Percentiles rank a stretch among this genome's conserved stretches.
These are phyloP conservation scores for Nicotiana obtusifolia DNA, from an alignment of 257 asterid genomes.

Conservation along the genomic window DNA sequence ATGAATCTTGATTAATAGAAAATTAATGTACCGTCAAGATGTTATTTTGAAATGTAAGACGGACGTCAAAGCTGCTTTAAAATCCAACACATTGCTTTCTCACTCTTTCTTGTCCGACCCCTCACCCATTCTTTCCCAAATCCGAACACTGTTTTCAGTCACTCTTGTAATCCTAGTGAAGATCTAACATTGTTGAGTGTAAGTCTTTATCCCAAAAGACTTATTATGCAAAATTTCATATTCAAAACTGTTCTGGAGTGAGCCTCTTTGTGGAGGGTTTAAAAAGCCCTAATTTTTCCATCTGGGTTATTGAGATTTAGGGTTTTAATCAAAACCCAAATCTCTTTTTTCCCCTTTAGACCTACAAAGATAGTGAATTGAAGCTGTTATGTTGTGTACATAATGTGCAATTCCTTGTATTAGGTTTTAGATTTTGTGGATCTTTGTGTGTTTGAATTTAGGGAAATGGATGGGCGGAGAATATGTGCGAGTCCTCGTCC, in stretches of 20 bases:
- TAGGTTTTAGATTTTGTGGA: slow-evolving; percentile 9
- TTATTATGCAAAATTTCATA: too few species aligned
- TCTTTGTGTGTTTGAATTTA: slow-evolving; percentile 16
- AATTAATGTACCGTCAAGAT: slow-evolving; percentile 18
- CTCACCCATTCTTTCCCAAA: background rate
- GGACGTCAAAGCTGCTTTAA: slow-evolving; percentile 29
- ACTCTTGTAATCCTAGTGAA: background rate
- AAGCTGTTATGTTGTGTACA: slow-evolving; percentile 17
- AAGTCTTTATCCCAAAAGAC: background rate
- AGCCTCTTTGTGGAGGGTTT: slow-evolving; percentile 8
- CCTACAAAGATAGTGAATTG: background rate
- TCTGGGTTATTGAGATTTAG: slow-evolving; percentile 44
- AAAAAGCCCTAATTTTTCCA: slow-evolving; percentile 25
- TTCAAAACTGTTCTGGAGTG: background rate
- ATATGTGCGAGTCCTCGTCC: slow-evolving; percentile 93
- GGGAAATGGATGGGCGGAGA: slow-evolving; percentile 80
- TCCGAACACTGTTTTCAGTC: background rate
- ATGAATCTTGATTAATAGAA: background rate
- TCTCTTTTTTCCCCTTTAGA: background rate
- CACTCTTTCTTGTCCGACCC: slow-evolving; percentile 17
- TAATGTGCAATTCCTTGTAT: slow-evolving; percentile 5
- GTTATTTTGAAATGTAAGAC: slow-evolving; percentile 28
- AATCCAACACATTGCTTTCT: slow-evolving; percentile 24
- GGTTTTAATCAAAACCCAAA: slow-evolving; percentile 3
- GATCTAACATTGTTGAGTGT: background rate